Base-by-base conservation (phyloP, 306 rosid species). In the Cucurbita ficifolia region DNA sequence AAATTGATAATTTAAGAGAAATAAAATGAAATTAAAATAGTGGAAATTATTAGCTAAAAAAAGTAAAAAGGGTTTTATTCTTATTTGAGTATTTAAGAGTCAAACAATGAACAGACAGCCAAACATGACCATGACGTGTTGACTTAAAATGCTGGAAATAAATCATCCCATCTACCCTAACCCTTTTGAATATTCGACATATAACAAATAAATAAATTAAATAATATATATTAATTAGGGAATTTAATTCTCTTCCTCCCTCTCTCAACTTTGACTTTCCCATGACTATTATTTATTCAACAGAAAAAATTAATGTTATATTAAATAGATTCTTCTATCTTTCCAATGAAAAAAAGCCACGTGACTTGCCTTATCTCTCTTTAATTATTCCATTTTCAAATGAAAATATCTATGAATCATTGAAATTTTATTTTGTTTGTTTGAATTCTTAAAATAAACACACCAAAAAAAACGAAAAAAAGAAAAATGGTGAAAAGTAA, bases 71-170 rank as follows among this genome's bases (percentile, higher is more conserved):
- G 4, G 50, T 3, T 2, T 11, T 63, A 59, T 17, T 16, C 8
- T 62, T 63, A 39, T 4, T 63, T n/a, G 9, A 45, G 39, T 42
- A 67, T 42, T 43, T 6, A 67, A 19, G 36, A 67, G 39, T 67
- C 39, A 21, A 63, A 67, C 19, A 43, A 19, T 67, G 72, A 43
- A 67, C 39, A 68, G 73, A 45, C 73, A 68, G 35, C 55, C 73
- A 68, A 46, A 67, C 22, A 68, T 46, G 73, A 68, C 56, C 42
- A 46, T 68, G 73, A 46, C 21, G 73, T 68, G 73, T 68, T 68
- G 56, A 68, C 73, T 68, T 22, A 21, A 21, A 21, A 46, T 13
- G 3, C 13, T 29, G 40, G 21, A 68, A 68, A 48, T 43, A 68
- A 68, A 12, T 46, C 38, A 43, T 45, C 54, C 6, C 33, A 68